These are phyloP conservation scores for Symbiodinium natans DNA, from an alignment of 73 alveolate species.

Conservation along the genomic window DNA sequence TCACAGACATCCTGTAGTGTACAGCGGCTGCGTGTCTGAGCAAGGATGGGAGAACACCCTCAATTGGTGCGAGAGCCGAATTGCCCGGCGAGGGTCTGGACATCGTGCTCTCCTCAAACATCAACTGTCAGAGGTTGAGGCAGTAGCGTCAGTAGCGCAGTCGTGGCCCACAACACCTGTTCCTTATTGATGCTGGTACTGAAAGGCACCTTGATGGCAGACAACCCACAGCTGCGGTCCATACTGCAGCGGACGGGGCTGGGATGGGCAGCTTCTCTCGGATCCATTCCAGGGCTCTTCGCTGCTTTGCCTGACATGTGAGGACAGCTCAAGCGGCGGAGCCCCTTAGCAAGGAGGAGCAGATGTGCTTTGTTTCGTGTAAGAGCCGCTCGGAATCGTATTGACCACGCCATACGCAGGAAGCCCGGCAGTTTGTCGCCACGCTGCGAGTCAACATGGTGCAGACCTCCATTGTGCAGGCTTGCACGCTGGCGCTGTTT, in stretches of 20 bases:
- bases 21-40: not conserved
- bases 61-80: slow-evolving; percentile 28
- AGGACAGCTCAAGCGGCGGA: slow-evolving; percentile 45
- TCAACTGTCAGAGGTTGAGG: too few species aligned
- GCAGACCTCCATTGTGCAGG: slow-evolving; percentile 63
- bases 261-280: not conserved
- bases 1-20: too few species aligned
- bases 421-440: not conserved
- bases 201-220: slow-evolving; percentile 57
- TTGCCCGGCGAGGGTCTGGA: slow-evolving; percentile 81
- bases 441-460: slow-evolving; percentile 37
- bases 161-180: too few species aligned
- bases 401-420: too few species aligned
- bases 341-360: slow-evolving; percentile 37
- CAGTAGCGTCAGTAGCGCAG: too few species aligned
- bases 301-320: not conserved
- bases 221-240: slow-evolving; percentile 42
- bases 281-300: not conserved
- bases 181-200: not conserved
- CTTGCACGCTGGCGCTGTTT: too few species aligned
- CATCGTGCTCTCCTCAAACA: not conserved
- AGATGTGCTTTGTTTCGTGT: not conserved
- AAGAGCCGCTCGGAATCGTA: not conserved
- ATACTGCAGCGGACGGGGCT: slow-evolving; percentile 39
- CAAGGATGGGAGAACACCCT: not conserved